Percentiles rank a stretch among this genome's conserved stretches.
phyloP scores from a whole-genome alignment of 2,329 filamentous ascomycete species.

The Alternaria brassicicola region DNA sequence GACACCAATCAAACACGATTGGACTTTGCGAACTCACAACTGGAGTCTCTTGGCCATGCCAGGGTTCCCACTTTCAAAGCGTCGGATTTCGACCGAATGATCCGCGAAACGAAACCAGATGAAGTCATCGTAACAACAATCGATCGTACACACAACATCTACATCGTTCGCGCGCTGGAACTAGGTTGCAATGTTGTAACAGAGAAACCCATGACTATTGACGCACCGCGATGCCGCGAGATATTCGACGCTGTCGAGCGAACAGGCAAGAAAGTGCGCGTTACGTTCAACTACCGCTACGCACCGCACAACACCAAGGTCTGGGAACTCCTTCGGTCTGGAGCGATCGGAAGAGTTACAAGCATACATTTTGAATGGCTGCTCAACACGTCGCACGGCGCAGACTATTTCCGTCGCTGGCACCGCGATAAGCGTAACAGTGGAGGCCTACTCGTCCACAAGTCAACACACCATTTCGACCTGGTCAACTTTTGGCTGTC shows the following conservation, averaged over 20 bases:
- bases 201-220: constrained; percentile 70
- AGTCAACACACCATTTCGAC: constrained; percentile 69
- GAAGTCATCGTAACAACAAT: constrained; percentile 69
- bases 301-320: constrained; percentile 69
- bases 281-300: constrained; percentile 70
- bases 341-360: constrained; percentile 63
- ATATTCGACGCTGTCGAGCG: constrained; percentile 63
- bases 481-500: constrained; percentile 68
- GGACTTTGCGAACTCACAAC: constrained; percentile 60
- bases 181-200: constrained; percentile 66
- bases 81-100: constrained; percentile 64
- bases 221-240: constrained; percentile 59
- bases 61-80: constrained; percentile 62
- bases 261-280: constrained; percentile 58
- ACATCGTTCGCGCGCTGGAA: constrained; percentile 65
- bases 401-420: constrained; percentile 69
- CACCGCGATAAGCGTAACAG: constrained; percentile 66
- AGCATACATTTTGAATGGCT: constrained; percentile 69
- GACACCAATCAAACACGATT: constrained; percentile 67
- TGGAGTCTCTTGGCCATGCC: constrained; percentile 55
- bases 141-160: constrained; percentile 66
- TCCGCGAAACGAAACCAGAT: constrained; percentile 62
- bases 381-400: constrained; percentile 66
- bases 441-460: constrained; percentile 66
- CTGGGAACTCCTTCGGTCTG: constrained; percentile 59